These are phyloP conservation scores for Xylariaceae sp. DNA, from an alignment of 2,329 filamentous ascomycete genomes.

Conservation along the genomic window DNA sequence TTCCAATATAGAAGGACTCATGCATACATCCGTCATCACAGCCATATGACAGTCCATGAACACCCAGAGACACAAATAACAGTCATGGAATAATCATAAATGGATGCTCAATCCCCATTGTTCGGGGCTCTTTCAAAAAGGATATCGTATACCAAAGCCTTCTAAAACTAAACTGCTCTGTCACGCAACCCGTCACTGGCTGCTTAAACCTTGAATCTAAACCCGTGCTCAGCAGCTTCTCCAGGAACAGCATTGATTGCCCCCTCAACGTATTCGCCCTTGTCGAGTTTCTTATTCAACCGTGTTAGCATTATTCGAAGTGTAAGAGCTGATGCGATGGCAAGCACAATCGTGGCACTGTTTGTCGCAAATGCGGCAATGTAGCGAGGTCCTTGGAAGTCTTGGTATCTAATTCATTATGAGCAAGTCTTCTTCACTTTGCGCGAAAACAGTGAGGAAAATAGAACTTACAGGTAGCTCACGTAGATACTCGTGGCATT, in stretches of 20 bases:
- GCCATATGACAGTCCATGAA: too few species aligned
- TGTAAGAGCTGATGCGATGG: slow-evolving; percentile 59
- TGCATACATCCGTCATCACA: too few species aligned
- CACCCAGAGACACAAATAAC: too few species aligned
- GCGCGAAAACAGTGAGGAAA: too few species aligned
- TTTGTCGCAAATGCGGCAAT: slow-evolving; percentile 64
- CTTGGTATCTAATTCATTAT: slow-evolving; percentile 59
- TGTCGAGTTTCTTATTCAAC: slow-evolving; percentile 67
- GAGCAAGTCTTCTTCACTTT: not conserved
- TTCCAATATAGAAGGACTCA: too few species aligned
- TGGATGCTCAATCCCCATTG: too few species aligned
- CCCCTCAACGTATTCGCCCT: slow-evolving; percentile 54
- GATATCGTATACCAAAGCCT: too few species aligned
- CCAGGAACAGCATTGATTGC: slow-evolving; percentile 55
- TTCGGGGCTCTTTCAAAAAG: too few species aligned
- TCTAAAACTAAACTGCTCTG: not conserved
- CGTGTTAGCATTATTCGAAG: slow-evolving; percentile 60
- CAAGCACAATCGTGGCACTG: slow-evolving; percentile 59
- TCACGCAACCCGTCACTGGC: not conserved
- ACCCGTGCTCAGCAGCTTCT: slow-evolving; percentile 56
- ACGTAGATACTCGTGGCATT: slow-evolving; percentile 69
- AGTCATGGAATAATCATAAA: too few species aligned
- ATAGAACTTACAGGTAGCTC: slow-evolving; percentile 18
- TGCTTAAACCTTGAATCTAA: slow-evolving; percentile 59
- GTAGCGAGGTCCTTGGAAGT: slow-evolving; percentile 40